phyloP scores from a whole-genome alignment of 306 rosid species.

The Phaseolus lunatus region DNA sequence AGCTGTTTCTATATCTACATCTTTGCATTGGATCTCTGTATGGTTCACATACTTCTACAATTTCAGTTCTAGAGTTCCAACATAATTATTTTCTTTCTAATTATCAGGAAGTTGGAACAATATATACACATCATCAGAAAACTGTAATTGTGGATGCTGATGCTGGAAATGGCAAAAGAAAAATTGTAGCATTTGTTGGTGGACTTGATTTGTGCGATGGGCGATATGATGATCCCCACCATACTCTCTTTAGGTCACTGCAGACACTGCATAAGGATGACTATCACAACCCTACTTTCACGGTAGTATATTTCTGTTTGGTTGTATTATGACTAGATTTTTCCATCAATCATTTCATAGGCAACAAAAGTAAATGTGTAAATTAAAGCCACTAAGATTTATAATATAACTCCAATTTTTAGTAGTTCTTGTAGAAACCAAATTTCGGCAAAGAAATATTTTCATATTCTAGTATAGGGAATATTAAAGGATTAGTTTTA shows the following conservation, averaged over 20 bases:
- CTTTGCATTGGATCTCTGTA: not conserved
- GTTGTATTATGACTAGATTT: constrained; percentile 38
- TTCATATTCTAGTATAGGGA: not conserved
- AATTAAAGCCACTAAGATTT: not conserved
- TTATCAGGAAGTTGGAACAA: constrained; percentile 88
- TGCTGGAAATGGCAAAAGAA: constrained; percentile 78
- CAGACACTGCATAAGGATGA: constrained; percentile 88
- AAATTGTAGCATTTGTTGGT: constrained; percentile 92
- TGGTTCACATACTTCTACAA: not conserved
- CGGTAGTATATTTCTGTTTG: constrained; percentile 60
- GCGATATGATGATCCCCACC: constrained; percentile 88
- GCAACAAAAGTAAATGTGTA: not conserved
- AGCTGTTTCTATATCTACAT: constrained; percentile 5
- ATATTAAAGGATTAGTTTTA: not conserved
- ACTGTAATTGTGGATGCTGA: constrained; percentile 93
- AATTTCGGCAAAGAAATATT: not conserved
- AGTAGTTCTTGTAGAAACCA: not conserved
- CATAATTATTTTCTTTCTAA: constrained; percentile 39
- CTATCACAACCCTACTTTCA: constrained; percentile 91
- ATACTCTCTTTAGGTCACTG: constrained; percentile 75
- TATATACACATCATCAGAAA: constrained; percentile 98
- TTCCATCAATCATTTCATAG: not conserved
- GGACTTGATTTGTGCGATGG: constrained; percentile 99
- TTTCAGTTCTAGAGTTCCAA: constrained; percentile 31
- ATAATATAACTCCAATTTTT: not conserved